Conservation (phyloP, 2,329 filamentous ascomycete species). For the Trichoderma arundinaceum region DNA sequence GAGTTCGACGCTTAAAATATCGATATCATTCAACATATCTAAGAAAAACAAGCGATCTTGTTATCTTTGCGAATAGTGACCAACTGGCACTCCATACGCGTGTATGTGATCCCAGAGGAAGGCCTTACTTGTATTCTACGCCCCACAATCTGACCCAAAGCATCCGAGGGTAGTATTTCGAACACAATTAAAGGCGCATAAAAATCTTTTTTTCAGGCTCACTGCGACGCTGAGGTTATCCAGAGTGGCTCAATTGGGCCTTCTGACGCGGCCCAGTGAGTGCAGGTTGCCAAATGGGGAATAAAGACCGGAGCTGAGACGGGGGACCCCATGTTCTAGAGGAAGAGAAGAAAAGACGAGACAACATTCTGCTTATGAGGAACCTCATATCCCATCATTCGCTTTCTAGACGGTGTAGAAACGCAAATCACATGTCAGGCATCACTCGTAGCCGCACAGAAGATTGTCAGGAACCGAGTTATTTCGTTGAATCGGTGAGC, state of each 20-base stretch:
- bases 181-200: not conserved
- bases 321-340: not conserved
- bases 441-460: not conserved
- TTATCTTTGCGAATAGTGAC: too few species aligned
- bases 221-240: not conserved
- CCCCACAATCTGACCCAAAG: not conserved
- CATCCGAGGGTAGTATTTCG: not conserved
- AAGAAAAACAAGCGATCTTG: too few species aligned
- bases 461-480: slow-evolving; percentile 8
- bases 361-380: not conserved
- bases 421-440: slow-evolving; percentile 8
- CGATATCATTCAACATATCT: too few species aligned
- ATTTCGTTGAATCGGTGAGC: not conserved
- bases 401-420: not conserved
- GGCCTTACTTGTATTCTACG: not conserved
- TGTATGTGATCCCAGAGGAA: not conserved
- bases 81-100: not conserved
- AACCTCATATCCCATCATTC: not conserved
- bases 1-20: too few species aligned
- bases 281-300: slow-evolving; percentile 8
- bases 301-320: not conserved
- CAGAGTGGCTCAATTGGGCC: not conserved
- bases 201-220: not conserved
- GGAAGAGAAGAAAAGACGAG: not conserved
- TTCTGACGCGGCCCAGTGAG: not conserved